Percentiles rank a stretch among this genome's conserved stretches.
Conservation (phyloP, 345 rosid genomes). For the Rhizophora mangle region DNA sequence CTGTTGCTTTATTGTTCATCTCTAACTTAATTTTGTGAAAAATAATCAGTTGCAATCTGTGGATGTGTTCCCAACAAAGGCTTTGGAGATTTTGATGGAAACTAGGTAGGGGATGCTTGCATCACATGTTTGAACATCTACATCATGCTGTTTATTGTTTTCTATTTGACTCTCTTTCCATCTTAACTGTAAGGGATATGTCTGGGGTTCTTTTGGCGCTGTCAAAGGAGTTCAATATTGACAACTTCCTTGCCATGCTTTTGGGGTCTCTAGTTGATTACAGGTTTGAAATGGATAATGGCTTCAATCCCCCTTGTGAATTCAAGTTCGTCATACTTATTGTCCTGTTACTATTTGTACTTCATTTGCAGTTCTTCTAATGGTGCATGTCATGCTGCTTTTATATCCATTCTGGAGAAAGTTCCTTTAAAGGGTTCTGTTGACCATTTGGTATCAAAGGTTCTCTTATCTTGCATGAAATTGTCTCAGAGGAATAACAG, state of each 20-base stretch:
- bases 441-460: slow-evolving; percentile 51
- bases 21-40: slow-evolving; percentile 28
- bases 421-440: slow-evolving; percentile 56
- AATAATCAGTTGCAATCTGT: slow-evolving; percentile 58
- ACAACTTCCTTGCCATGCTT: slow-evolving; percentile 62
- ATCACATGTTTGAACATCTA: slow-evolving; percentile 1
- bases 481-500: slow-evolving; percentile 46
- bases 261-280: slow-evolving; percentile 57
- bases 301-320: neutral
- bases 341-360: slow-evolving; percentile 20
- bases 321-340: neutral
- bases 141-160: slow-evolving; percentile 3
- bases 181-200: slow-evolving; percentile 47
- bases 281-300: slow-evolving; percentile 47
- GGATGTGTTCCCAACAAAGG: slow-evolving; percentile 59
- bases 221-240: slow-evolving; percentile 69
- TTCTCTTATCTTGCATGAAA: slow-evolving; percentile 61
- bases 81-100: slow-evolving; percentile 63
- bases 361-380: slow-evolving; percentile 60
- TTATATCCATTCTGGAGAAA: slow-evolving; percentile 59
- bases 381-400: slow-evolving; percentile 41
- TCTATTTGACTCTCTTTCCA: slow-evolving; percentile 2
- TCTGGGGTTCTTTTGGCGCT: slow-evolving; percentile 56
- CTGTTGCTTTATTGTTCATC: neutral
- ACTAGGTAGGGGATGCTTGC: slow-evolving; percentile 46